Conservation (phyloP, 1,284 basidiomycete species). For the Microbotryomycetes sp. region DNA sequence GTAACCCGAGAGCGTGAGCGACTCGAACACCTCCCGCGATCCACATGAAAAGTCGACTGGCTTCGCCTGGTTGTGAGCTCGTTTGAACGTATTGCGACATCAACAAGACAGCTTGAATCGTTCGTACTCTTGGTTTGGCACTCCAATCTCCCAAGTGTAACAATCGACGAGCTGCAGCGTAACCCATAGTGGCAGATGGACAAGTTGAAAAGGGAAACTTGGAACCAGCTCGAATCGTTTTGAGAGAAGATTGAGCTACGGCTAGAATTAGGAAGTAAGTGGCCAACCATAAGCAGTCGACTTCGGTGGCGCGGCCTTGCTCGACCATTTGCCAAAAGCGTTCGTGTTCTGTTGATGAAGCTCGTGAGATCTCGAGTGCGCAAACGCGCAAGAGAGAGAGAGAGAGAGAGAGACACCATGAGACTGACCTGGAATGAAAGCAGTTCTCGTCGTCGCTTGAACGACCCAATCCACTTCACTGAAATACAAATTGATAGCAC, state of each 20-base stretch:
- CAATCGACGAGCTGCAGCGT: slow-evolving; percentile 14
- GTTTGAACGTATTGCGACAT: slow-evolving; percentile 8
- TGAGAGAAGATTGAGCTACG: background rate
- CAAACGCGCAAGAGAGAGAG: slow-evolving; percentile 2
- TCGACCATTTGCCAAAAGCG: slow-evolving; percentile 27
- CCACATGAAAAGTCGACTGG: slow-evolving; percentile 13
- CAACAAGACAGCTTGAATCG: slow-evolving; percentile 5
- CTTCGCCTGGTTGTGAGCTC: slow-evolving; percentile 10
- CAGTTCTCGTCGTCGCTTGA: background rate
- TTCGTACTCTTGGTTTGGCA: slow-evolving; percentile 10
- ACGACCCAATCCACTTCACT: slow-evolving; percentile 11
- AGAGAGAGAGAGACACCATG: background rate
- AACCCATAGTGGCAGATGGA: slow-evolving; percentile 17
- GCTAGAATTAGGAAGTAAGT: slow-evolving; percentile 13
- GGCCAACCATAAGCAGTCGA: slow-evolving; percentile 31
- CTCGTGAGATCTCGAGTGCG: slow-evolving; percentile 8
- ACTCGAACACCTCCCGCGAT: slow-evolving; percentile 14
- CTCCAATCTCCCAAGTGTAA: slow-evolving; percentile 9
- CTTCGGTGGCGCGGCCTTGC: slow-evolving; percentile 16
- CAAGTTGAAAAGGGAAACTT: slow-evolving; percentile 6
- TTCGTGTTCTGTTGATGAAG: slow-evolving; percentile 18
- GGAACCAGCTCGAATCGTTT: slow-evolving; percentile 6
- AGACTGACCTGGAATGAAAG: background rate
- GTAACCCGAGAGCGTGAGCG: slow-evolving; percentile 22
- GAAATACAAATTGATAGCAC: slow-evolving; percentile 16